Evolutionary conservation across 768 basidiomycete species (phyloP).

Genomic region (Tephrocybe rancida): DNA sequence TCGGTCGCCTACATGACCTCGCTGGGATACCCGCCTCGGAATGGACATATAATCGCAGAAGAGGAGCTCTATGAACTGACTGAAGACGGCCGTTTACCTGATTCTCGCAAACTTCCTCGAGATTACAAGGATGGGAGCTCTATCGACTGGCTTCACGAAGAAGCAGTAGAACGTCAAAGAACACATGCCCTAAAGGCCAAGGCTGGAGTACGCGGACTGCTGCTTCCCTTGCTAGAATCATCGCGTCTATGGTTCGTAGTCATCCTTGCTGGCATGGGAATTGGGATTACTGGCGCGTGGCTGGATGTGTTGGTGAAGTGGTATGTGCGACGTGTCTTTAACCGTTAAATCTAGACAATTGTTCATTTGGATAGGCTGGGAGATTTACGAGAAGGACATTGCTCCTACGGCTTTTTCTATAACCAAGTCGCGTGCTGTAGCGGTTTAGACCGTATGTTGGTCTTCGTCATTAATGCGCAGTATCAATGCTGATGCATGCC

Average conservation of each 20-base stretch:
- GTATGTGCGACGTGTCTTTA: conserved; percentile 35
- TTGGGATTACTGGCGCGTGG: conserved; percentile 72
- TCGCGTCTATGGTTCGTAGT: conserved; percentile 70
- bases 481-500: conserved; percentile 6
- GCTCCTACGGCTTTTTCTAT: conserved; percentile 70
- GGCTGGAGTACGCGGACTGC: conserved; percentile 56
- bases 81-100: conserved; percentile 40
- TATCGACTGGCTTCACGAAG: conserved; percentile 73
- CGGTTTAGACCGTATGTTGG: conserved; percentile 57
- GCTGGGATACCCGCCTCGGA: conserved; percentile 10
- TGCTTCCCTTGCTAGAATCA: conserved; percentile 58
- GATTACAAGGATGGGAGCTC: conserved; percentile 62
- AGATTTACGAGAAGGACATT: conserved; percentile 70
- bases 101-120: conserved; percentile 28
- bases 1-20: conserved; percentile 7
- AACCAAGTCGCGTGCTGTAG: conserved; percentile 74
- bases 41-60: conserved; percentile 27
- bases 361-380: conserved; percentile 49
- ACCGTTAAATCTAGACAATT: conserved; percentile 1
- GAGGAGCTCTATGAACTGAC: conserved; percentile 50
- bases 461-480: conserved; percentile 1
- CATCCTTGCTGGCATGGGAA: conserved; percentile 63
- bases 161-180: conserved; percentile 61
- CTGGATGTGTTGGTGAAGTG: conserved; percentile 76
- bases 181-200: conserved; percentile 50